Conservation (phyloP, 2,329 filamentous ascomycete genomes). For the Trichophyton simii region DNA sequence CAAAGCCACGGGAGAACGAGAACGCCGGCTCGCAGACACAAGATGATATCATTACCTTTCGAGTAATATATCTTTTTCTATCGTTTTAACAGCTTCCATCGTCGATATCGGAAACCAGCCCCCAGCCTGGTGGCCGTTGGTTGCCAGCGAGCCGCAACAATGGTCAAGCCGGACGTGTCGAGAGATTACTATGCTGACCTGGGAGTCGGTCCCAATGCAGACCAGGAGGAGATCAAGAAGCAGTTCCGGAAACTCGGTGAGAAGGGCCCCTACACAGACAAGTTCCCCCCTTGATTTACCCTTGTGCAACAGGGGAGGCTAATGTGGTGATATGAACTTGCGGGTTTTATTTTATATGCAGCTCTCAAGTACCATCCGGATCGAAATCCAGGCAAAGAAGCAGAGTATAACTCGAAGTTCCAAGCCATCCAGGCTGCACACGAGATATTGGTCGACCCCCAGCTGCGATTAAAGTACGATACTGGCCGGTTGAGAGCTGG, state of each 20-base stretch:
- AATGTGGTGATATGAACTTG: not conserved
- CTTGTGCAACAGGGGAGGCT: not conserved
- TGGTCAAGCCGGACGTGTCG: conserved; percentile 56
- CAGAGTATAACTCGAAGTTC: conserved; percentile 68
- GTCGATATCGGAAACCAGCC: not conserved
- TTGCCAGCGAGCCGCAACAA: conserved; percentile 21
- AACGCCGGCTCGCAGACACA: not conserved
- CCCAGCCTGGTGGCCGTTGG: not conserved
- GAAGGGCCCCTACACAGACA: conserved; percentile 14
- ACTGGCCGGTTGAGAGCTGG: conserved; percentile 44
- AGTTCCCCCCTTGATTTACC: too few relatives aligned
- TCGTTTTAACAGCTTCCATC: not conserved
- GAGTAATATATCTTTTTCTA: not conserved
- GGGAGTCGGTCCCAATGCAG: conserved; percentile 55
- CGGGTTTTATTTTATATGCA: conserved; percentile 22
- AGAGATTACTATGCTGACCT: conserved; percentile 80
- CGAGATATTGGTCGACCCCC: conserved; percentile 55
- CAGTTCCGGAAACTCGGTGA: conserved; percentile 72
- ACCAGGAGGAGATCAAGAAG: conserved; percentile 66
- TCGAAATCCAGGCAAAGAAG: conserved; percentile 70
- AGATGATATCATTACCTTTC: not conserved
- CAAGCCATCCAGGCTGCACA: conserved; percentile 77
- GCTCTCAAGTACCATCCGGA: conserved; percentile 81
- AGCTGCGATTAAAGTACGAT: conserved; percentile 50
- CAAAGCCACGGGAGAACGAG: not conserved